Base-by-base conservation (phyloP, 176 grass and related monocot genomes). In the Musa troglodytarum region DNA sequence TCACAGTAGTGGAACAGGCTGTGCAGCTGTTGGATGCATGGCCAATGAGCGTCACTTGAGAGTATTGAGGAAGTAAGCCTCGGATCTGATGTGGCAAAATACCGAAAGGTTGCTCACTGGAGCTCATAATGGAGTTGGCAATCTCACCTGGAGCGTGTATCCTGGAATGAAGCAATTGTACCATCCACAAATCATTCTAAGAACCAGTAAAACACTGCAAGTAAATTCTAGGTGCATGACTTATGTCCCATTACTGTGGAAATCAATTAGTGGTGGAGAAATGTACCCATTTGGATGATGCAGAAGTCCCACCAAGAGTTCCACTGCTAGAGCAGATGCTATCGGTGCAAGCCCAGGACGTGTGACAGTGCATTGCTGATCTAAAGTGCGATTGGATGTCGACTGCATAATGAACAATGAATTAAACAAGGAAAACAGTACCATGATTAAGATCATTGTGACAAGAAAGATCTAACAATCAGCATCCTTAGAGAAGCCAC, bases 321-420 rank as follows among this genome's bases (percentile, higher is more conserved):
- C 94, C 11, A 84, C 90, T 6, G 94, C 80, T 1, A 68, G 69
- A 62, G 90, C 90, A 77, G 94, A 97, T 74, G 88, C 88, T 80
- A 97, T 87, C 23, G 88, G 89, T 72, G 94, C 90, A 25, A 97
- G 86, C 22, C 94, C 94, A 80, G 94, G 94, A 55, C 94, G 83
- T 78, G 94, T 97, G 34, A 97, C 94, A 72, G 94, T 97, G 76
- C 94, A 97, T 82, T 97, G 94, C 73, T 93, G 94, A 77, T 97
- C 94, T 80, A 97, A 71, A 12, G 94, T 97, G 63, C 90, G 86
- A 71, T 97, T 97, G 53, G 94, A 93, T 50, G 92, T 81, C 0
- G 94, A 97, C 94, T 97, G 77, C 76, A 87, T 71, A 54, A 77
- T 11, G 1, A 52, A 69, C 74, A 56, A 52, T 72, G 57, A 15